Evolutionary conservation across 257 asterid genomes (phyloP).

Genomic region (Buddleja alternifolia): DNA sequence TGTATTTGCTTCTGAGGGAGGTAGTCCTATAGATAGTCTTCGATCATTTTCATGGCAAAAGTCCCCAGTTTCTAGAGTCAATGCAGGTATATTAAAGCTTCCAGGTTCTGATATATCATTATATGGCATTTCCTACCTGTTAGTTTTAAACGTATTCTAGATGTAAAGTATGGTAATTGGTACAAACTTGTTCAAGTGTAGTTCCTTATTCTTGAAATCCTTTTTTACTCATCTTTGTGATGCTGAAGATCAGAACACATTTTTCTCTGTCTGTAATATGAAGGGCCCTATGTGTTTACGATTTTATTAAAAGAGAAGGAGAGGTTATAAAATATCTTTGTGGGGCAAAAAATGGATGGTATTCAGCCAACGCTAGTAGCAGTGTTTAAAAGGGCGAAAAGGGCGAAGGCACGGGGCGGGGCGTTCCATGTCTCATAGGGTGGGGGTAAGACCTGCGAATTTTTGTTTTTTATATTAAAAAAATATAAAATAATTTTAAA

Average conservation of each 20-base stretch:
- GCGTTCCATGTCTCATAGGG: too few species aligned
- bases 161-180: background rate
- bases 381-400: too few species aligned
- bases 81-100: slow-evolving; percentile 36
- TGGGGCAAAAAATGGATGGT: background rate
- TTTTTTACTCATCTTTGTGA: slow-evolving; percentile 16
- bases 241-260: background rate
- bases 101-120: slow-evolving; percentile 53
- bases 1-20: slow-evolving; percentile 62
- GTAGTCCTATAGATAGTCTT: slow-evolving; percentile 55
- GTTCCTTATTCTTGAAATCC: background rate
- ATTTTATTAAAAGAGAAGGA: background rate
- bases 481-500: too few species aligned
- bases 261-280: background rate
- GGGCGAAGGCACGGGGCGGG: too few species aligned
- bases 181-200: slow-evolving; percentile 18
- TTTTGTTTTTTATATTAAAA: too few species aligned
- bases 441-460: too few species aligned
- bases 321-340: background rate
- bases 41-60: slow-evolving; percentile 53
- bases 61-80: slow-evolving; percentile 57
- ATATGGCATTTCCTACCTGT: slow-evolving; percentile 20
- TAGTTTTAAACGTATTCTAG: background rate
- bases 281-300: background rate
- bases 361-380: background rate